Evolutionary conservation across 1,284 basidiomycete species (phyloP).

Genomic region (Rhodotorula sp.): DNA sequence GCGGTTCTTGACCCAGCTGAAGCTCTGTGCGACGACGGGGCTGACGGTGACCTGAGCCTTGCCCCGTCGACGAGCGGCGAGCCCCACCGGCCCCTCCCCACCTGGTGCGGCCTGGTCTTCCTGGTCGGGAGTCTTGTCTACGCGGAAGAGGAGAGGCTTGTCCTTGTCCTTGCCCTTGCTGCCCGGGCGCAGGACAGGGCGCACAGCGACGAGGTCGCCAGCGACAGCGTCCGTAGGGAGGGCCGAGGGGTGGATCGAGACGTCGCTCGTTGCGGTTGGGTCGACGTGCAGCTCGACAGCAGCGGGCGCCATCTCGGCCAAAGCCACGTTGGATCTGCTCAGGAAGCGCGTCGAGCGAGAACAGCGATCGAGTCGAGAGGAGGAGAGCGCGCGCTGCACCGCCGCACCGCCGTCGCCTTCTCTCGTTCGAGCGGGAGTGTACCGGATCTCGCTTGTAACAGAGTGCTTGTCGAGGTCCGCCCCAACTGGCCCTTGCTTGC

Average conservation of each 20-base stretch:
- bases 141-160: slow-evolving; percentile 32
- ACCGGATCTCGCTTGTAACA: neutral
- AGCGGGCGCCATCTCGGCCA: neutral
- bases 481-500: too few species aligned
- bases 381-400: too few species aligned
- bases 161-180: slow-evolving; percentile 34
- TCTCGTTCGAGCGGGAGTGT: too few species aligned
- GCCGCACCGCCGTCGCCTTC: too few species aligned
- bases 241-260: slow-evolving; percentile 16
- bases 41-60: slow-evolving; percentile 30
- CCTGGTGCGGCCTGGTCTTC: neutral
- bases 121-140: slow-evolving; percentile 11
- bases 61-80: slow-evolving; percentile 12
- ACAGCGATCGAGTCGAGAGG: neutral
- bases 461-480: neutral
- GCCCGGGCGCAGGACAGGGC: slow-evolving; percentile 17
- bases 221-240: slow-evolving; percentile 17
- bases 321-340: neutral
- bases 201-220: slow-evolving; percentile 35
- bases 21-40: slow-evolving; percentile 24
- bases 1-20: slow-evolving; percentile 35
- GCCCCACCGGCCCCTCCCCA: neutral
- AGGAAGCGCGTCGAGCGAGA: neutral
- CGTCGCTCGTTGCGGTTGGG: slow-evolving; percentile 18
- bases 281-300: slow-evolving; percentile 34